These are phyloP conservation scores for Iberis pinnata DNA, from an alignment of 345 rosid species.

Conservation along the genomic window DNA sequence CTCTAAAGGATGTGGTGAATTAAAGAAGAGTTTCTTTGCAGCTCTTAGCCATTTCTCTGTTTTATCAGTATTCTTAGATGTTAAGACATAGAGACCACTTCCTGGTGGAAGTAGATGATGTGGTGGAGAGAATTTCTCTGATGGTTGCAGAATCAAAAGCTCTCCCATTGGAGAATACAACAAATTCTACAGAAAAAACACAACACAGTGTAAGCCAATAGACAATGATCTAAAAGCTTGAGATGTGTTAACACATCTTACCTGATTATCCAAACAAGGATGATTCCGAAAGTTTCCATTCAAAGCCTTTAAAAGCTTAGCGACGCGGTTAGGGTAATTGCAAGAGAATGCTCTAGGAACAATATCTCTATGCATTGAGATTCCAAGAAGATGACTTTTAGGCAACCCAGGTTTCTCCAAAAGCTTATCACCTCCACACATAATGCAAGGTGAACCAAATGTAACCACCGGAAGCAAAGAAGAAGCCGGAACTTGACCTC, in stretches of 20 bases:
- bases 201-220: slow-evolving; percentile 7
- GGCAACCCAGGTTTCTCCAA: slow-evolving; percentile 80
- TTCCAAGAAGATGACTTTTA: slow-evolving; percentile 54
- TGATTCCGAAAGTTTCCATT: slow-evolving; percentile 77
- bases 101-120: slow-evolving; percentile 92
- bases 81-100: slow-evolving; percentile 68
- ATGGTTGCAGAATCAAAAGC: slow-evolving; percentile 88
- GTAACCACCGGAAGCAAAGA: slow-evolving; percentile 84
- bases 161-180: slow-evolving; percentile 91
- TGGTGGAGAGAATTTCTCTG: slow-evolving; percentile 72
- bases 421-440: slow-evolving; percentile 90
- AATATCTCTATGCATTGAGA: slow-evolving; percentile 87
- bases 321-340: slow-evolving; percentile 71
- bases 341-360: slow-evolving; percentile 98
- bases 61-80: slow-evolving; percentile 33
- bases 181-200: slow-evolving; percentile 44
- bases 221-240: background rate
- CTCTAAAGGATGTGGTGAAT: slow-evolving; percentile 98
- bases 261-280: slow-evolving; percentile 84
- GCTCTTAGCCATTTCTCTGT: slow-evolving; percentile 58
- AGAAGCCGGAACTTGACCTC: slow-evolving; percentile 73
- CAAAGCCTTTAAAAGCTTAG: slow-evolving; percentile 75
- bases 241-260: slow-evolving; percentile 19
- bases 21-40: slow-evolving; percentile 65
- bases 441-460: slow-evolving; percentile 85